Base-by-base conservation (phyloP, 495 filamentous ascomycete genomes). In the Lentithecium fluviatile region DNA sequence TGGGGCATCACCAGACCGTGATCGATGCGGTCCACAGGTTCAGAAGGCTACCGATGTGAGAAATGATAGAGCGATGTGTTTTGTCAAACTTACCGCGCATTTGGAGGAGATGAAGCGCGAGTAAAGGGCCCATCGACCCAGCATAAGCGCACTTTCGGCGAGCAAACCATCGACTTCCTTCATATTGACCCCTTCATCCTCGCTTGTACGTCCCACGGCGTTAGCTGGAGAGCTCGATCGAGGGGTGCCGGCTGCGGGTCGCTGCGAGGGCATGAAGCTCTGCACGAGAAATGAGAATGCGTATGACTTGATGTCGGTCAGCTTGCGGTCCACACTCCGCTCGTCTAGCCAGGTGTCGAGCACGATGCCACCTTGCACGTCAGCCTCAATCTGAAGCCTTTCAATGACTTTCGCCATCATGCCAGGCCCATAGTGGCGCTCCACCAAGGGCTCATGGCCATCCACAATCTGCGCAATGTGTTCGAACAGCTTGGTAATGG, bases 401-500 rank as follows among this genome's bases (percentile, higher is more conserved):
- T 97, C 91, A 70, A 97, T 91, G 54, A 98, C 95, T 68, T 85
- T 91, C n/a, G 88, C 83, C 95, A 97, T 97, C 76, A 87, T 91
- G 34, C 93, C 88, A 19, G 77, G 74, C 0, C 94, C 94, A 70
- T 98, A 98, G 74, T 97, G 93, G 40, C 88, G 84, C 74, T 96
- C 93, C 1, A 98, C 91, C 20, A 98, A 78, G 0, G 82, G 83
- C 7, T 91, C 88, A 71, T 98, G 94, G 10, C 87, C 86, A 69
- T 96, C 94, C 26, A 97, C 85, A 64, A 98, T 96, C 69, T 92
- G 88, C 2, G 95, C 94, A 64, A 98, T 93, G 75, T 98, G 93
- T 72, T 97, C 94, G 74, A 98, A 97, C 38, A 98, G 71, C 70
- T 89, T 90, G 3, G 91, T 96, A 54, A 98, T 77, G 0, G 88